Evolutionary conservation across 2,329 filamentous ascomycete genomes (phyloP).

Genomic region (Cucurbitaria berberidis): DNA sequence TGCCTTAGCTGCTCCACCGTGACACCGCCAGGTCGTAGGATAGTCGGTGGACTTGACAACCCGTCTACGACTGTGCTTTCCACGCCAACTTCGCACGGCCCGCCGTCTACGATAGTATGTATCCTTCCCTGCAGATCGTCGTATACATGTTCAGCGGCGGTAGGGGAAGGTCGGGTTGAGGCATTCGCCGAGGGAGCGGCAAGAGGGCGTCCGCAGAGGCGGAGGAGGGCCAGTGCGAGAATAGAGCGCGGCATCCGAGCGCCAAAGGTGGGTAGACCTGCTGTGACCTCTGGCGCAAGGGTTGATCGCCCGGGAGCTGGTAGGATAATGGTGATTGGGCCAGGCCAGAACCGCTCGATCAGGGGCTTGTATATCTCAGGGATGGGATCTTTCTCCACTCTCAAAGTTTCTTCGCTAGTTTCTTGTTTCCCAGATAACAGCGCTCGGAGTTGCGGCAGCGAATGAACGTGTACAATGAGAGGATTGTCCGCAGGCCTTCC

Average conservation of each 20-base stretch:
- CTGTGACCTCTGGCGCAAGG: slow-evolving; percentile 90
- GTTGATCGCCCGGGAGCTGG: slow-evolving; percentile 72
- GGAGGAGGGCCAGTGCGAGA: slow-evolving; percentile 87
- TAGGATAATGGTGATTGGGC: slow-evolving; percentile 88
- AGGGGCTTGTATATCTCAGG: slow-evolving; percentile 79
- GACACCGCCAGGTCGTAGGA: slow-evolving; percentile 86
- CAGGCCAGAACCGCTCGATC: slow-evolving; percentile 89
- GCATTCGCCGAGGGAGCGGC: slow-evolving; percentile 95
- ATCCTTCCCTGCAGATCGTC: slow-evolving; percentile 85
- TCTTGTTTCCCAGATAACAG: slow-evolving; percentile 56
- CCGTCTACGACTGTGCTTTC: slow-evolving; percentile 98
- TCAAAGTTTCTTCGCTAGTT: not conserved
- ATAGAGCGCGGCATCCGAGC: slow-evolving; percentile 85
- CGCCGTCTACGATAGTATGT: slow-evolving; percentile 86
- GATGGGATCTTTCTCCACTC: slow-evolving; percentile 55
- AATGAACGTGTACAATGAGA: slow-evolving; percentile 89
- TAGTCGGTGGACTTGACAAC: slow-evolving; percentile 76
- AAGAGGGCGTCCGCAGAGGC: slow-evolving; percentile 76
- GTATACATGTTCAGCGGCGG: slow-evolving; percentile 84
- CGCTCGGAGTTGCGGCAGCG: slow-evolving; percentile 74
- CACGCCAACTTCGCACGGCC: slow-evolving; percentile 83
- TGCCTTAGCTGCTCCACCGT: slow-evolving; percentile 77
- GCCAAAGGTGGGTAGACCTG: slow-evolving; percentile 82
- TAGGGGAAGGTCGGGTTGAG: slow-evolving; percentile 90
- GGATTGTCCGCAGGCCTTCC: slow-evolving; percentile 92